These are phyloP conservation scores for Cytidiella melzeri DNA, from an alignment of 768 basidiomycete species.

Conservation along the genomic window DNA sequence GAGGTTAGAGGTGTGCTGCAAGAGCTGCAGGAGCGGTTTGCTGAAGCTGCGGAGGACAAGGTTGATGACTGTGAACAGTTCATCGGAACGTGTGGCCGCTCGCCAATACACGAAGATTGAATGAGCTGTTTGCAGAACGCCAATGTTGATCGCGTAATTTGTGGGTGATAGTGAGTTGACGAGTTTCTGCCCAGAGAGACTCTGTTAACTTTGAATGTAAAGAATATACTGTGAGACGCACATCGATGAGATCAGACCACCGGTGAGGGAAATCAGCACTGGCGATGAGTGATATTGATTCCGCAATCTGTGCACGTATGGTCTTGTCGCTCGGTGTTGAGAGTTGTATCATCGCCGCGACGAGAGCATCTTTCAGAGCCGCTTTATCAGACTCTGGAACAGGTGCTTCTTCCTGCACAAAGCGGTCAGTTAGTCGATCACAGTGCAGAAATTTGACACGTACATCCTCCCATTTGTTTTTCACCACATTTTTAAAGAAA, in stretches of 20 bases:
- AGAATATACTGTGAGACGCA: slow-evolving; percentile 36
- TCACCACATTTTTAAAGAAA: slow-evolving; percentile 89
- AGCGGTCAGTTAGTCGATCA: background rate
- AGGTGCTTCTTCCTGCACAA: slow-evolving; percentile 61
- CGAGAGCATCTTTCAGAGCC: slow-evolving; percentile 66
- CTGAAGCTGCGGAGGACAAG: slow-evolving; percentile 82
- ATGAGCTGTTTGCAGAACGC: slow-evolving; percentile 90
- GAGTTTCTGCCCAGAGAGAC: slow-evolving; percentile 60
- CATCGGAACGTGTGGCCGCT: slow-evolving; percentile 80
- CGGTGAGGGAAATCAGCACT: slow-evolving; percentile 83
- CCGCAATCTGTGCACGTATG: slow-evolving; percentile 82
- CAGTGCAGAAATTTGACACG: too few species aligned
- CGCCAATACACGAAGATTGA: slow-evolving; percentile 96
- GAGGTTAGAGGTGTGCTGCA: slow-evolving; percentile 55
- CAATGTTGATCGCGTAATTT: slow-evolving; percentile 82
- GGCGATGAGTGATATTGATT: slow-evolving; percentile 89
- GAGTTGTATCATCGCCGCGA: slow-evolving; percentile 87
- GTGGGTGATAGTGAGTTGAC: slow-evolving; percentile 73
- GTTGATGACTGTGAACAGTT: slow-evolving; percentile 87
- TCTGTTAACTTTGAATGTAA: background rate
- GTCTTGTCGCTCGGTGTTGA: slow-evolving; percentile 67
- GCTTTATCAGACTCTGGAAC: slow-evolving; percentile 67
- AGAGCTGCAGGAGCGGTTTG: slow-evolving; percentile 77
- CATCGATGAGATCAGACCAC: slow-evolving; percentile 89
- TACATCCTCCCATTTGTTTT: slow-evolving; percentile 86